These are phyloP conservation scores for Suillus ampliporus DNA, from an alignment of 768 basidiomycete species.

Conservation along the genomic window DNA sequence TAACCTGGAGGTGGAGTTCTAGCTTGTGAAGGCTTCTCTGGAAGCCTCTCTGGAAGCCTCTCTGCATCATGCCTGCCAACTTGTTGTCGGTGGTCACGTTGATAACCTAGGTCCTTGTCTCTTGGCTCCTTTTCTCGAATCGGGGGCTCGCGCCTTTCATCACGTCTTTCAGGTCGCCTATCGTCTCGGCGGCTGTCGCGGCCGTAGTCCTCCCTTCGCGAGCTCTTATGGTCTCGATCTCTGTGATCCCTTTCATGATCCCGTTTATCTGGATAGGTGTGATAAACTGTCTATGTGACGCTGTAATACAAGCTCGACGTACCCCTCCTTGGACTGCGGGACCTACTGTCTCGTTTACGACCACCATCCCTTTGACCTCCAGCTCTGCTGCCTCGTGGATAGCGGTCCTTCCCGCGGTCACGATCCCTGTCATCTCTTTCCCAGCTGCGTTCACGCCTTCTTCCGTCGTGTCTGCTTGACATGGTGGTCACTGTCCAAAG, in stretches of 20 bases:
- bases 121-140: constrained; percentile 32
- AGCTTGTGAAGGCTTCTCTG: not conserved
- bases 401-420: constrained; percentile 52
- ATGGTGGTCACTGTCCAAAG: constrained; percentile 48
- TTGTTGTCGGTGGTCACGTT: constrained; percentile 29
- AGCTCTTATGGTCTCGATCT: constrained; percentile 46
- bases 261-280: constrained; percentile 38
- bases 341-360: constrained; percentile 47
- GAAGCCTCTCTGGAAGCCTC: not conserved
- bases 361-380: constrained; percentile 40
- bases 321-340: constrained; percentile 43
- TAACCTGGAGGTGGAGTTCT: constrained; percentile 10
- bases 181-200: constrained; percentile 39
- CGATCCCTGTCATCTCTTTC: constrained; percentile 54
- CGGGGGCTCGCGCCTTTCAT: constrained; percentile 37
- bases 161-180: constrained; percentile 37
- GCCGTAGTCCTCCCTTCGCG: constrained; percentile 38
- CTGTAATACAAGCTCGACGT: constrained; percentile 7
- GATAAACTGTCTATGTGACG: not conserved
- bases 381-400: constrained; percentile 42
- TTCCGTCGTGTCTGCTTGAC: constrained; percentile 62
- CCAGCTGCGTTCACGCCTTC: constrained; percentile 69
- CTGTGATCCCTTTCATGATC: constrained; percentile 40
- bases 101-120: constrained; percentile 27
- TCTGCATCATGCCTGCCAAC: constrained; percentile 14